Evolutionary conservation across 306 rosid species (phyloP), one percentile per base, ranked within the genome.

Genomic region (Neltuma alba): DNA sequence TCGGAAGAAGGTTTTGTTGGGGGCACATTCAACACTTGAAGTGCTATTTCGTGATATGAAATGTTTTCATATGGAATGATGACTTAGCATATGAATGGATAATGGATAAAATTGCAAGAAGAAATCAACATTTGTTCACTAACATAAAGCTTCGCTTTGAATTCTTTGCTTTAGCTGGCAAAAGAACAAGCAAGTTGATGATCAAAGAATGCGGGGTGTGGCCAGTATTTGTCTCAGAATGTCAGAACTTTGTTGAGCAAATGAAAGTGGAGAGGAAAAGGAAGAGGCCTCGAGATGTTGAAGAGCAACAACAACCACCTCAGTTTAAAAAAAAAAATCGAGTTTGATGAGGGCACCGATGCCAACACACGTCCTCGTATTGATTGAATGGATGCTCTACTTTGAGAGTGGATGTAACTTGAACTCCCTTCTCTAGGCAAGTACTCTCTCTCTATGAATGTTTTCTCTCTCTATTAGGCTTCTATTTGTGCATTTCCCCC

Each of bases 21-120:
- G 14, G n/a, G n/a, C n/a, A n/a, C n/a, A n/a, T n/a, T n/a, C n/a
- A n/a, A n/a, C n/a, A n/a, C n/a, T n/a, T 27, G 1, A 6, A 1
- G 2, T 1, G 0, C 18, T 1, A 2, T 0, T 6, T 54, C 5
- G 0, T 0, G 21, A 4, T 5, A 6, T 2, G 20, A 40, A 23
- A 0, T 40, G 71, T 66, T 66, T n/a, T 0, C 0, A 4, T 66
- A 20, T 37, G 16, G 71, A 16, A 36, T 57, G 31, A 3, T 23
- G 16, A 0, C 33, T 0, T 0, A 1, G 0, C 1, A 1, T 9
- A 2, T 0, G 0, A 7, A 0, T 1, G 5, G 0, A 5, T 27
- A 14, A 1, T 30, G 9, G 1, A 28, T 18, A 7, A 1, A 28
- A 60, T 60, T 60, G 16, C 13, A 14, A 14, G 6, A 13, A n/a